Evolutionary conservation across 2,329 filamentous ascomycete species (phyloP).

Genomic region (Zymoseptoria crescenta): DNA sequence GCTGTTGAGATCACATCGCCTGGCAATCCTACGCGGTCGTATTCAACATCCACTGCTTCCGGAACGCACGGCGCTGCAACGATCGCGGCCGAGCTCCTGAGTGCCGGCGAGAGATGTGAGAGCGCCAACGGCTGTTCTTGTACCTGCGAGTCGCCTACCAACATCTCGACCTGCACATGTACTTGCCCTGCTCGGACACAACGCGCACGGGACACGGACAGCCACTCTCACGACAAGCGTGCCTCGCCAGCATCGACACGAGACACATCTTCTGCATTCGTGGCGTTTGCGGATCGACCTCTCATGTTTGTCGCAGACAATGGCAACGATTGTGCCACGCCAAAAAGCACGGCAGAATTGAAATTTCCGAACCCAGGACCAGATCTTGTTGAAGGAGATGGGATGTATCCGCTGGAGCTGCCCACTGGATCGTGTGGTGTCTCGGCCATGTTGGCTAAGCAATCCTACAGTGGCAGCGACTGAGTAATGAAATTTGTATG

Average conservation of each 20-base stretch:
- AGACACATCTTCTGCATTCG: conserved; percentile 1
- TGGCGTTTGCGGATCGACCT: conserved; percentile 34
- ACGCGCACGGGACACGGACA: neutral
- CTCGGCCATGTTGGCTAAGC: conserved; percentile 13
- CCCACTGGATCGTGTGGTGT: conserved; percentile 24
- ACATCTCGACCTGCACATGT: conserved; percentile 3
- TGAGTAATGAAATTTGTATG: neutral
- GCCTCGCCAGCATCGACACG: neutral
- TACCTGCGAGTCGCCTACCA: neutral
- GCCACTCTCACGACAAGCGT: neutral
- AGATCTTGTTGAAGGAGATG: conserved; percentile 38
- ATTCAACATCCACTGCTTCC: conserved; percentile 3
- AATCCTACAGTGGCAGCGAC: conserved; percentile 7
- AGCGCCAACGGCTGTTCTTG: conserved; percentile 22
- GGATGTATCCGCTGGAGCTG: conserved; percentile 36
- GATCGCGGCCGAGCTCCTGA: conserved; percentile 6
- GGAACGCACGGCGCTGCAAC: conserved; percentile 20
- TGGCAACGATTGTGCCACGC: conserved; percentile 34
- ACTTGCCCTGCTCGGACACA: neutral
- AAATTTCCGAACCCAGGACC: conserved; percentile 38
- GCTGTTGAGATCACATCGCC: conserved; percentile 34
- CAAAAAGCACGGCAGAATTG: conserved; percentile 33
- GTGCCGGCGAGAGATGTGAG: neutral
- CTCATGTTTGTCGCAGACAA: conserved; percentile 36
- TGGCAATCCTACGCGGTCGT: neutral